These are phyloP conservation scores for Crithidia brevicula DNA, from an alignment of 208 protist species.

Conservation along the genomic window DNA sequence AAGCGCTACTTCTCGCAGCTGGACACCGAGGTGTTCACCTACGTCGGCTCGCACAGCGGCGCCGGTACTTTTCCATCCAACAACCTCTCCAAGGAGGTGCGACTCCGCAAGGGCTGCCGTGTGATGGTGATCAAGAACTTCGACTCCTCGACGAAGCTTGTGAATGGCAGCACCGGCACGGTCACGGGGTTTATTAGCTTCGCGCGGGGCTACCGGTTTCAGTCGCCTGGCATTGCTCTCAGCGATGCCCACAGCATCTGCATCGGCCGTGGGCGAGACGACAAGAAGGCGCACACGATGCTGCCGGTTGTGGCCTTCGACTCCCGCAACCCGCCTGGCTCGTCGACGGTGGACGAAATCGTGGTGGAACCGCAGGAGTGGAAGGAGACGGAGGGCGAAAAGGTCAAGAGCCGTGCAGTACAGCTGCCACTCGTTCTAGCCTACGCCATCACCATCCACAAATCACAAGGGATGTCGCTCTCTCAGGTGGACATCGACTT, in stretches of 20 bases:
- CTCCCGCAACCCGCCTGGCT: conserved; percentile 17
- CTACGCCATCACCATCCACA: conserved; percentile 97
- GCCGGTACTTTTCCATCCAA: conserved; percentile 42
- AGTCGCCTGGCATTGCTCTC: conserved; percentile 32
- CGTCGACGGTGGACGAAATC: conserved; percentile 34
- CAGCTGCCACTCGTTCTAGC: conserved; percentile 95
- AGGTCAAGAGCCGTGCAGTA: conserved; percentile 45
- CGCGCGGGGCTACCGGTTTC: conserved; percentile 36
- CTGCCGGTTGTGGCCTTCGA: conserved; percentile 74
- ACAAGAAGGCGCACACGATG: conserved; percentile 38
- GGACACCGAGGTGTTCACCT: conserved; percentile 45
- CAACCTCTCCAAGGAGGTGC: conserved; percentile 43
- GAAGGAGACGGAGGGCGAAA: conserved; percentile 61
- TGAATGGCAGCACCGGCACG: conserved; percentile 84
- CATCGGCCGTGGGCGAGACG: conserved; percentile 28
- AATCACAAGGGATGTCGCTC: conserved; percentile 95
- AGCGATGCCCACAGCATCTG: conserved; percentile 30
- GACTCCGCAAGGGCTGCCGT: conserved; percentile 71
- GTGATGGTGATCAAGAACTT: conserved; percentile 92
- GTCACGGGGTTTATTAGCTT: conserved; percentile 71
- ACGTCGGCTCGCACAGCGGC: conserved; percentile 58
- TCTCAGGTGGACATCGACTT: conserved; percentile 87
- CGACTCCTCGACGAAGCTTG: conserved; percentile 58
- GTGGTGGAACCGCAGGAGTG: conserved; percentile 84
- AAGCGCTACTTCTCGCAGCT: conserved; percentile 60